Evolutionary conservation across 148 eudicot species (phyloP).

Genomic region (Spergularia bocconei): DNA sequence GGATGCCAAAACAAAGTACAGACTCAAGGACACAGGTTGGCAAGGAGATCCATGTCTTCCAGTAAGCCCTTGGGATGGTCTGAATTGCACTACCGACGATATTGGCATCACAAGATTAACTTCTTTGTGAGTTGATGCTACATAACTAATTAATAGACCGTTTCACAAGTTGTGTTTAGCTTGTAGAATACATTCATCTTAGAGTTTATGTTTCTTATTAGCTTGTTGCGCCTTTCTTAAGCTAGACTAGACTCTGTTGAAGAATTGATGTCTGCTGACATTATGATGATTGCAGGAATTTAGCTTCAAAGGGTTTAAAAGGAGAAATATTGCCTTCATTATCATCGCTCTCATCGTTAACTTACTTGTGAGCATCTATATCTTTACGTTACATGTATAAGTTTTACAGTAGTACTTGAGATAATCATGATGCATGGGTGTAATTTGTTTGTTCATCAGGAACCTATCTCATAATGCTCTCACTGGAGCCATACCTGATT

Average conservation of each 20-base stretch:
- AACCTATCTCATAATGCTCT: constrained; percentile 16
- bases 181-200: no score
- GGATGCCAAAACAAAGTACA: constrained; percentile 12
- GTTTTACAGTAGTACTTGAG: no score
- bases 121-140: constrained; percentile 23
- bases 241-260: no score
- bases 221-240: no score
- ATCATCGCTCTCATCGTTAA: constrained; percentile 5
- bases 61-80: constrained; percentile 1
- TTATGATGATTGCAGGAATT: background rate
- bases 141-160: no score
- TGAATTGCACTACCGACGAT: background rate
- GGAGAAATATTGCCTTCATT: constrained; percentile 17
- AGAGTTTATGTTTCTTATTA: no score
- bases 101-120: background rate
- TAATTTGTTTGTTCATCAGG: background rate
- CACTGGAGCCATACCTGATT: constrained; percentile 20
- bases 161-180: no score
- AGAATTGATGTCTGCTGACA: no score
- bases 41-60: constrained; percentile 34
- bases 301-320: background rate
- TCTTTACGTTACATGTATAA: background rate
- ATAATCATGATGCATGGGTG: background rate
- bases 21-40: constrained; percentile 11
- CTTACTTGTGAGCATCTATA: constrained; percentile 9